Percentiles rank a stretch among this genome's conserved stretches.
phyloP scores from a whole-genome alignment of 2,329 filamentous ascomycete species.

The Dactylonectria macrodidyma region DNA sequence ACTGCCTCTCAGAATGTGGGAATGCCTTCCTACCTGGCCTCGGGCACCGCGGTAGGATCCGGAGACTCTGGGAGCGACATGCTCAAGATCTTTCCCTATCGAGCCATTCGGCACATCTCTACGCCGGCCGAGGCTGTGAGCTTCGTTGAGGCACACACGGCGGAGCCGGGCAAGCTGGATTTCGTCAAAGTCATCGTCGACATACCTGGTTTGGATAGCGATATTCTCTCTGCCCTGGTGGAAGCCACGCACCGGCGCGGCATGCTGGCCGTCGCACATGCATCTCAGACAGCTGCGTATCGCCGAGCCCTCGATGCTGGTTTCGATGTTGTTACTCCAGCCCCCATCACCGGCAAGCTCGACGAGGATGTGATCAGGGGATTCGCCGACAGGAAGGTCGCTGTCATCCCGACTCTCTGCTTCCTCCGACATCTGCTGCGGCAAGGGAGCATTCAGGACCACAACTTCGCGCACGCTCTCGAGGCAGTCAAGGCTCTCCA shows the following conservation, averaged over 20 bases:
- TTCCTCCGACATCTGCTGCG: too few relatives aligned
- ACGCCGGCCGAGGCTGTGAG: constrained; percentile 17
- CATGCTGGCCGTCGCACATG: constrained; percentile 47
- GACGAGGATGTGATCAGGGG: constrained; percentile 35
- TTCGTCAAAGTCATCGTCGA: constrained; percentile 49
- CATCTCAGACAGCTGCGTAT: constrained; percentile 45
- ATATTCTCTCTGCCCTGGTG: constrained; percentile 42
- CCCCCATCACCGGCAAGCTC: constrained; percentile 46
- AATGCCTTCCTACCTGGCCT: constrained; percentile 31
- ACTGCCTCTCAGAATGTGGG: neutral
- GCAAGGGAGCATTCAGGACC: neutral
- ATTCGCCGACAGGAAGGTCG: constrained; percentile 38
- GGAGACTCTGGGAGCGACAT: neutral
- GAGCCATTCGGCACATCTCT: constrained; percentile 3
- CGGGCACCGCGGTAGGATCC: constrained; percentile 21
- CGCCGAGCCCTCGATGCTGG: constrained; percentile 44
- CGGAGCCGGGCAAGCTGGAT: constrained; percentile 34
- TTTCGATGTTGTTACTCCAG: constrained; percentile 50
- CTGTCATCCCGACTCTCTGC: constrained; percentile 49
- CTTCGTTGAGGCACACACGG: constrained; percentile 13
- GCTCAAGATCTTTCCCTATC: constrained; percentile 5
- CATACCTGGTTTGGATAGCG: constrained; percentile 40
- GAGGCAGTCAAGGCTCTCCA: constrained; percentile 45
- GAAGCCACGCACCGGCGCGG: constrained; percentile 41
- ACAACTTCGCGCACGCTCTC: constrained; percentile 43